Evolutionary conservation across 371 early-diverging fungal genomes (phyloP).

Genomic region (Mucor circinelloides): DNA sequence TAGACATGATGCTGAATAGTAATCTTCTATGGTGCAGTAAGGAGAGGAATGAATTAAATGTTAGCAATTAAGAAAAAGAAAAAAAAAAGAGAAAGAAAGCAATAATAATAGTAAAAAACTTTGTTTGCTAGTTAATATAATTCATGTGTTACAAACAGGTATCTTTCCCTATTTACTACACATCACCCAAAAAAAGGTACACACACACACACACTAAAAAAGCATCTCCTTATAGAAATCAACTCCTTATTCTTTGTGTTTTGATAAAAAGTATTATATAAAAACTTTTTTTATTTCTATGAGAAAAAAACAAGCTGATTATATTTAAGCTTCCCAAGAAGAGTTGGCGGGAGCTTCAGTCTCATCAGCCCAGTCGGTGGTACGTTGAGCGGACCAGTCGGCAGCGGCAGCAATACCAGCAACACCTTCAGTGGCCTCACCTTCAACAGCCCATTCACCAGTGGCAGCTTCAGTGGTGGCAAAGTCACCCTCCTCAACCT

Average conservation of each 20-base stretch:
- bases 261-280: neutral
- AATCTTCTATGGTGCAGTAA: constrained; percentile 3
- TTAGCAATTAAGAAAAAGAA: neutral
- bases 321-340: constrained; percentile 40
- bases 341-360: constrained; percentile 31
- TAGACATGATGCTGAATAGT: constrained; percentile 2
- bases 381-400: constrained; percentile 33
- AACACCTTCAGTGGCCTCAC: constrained; percentile 37
- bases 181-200: neutral
- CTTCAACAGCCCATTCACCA: constrained; percentile 40
- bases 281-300: constrained; percentile 7
- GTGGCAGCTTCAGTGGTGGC: constrained; percentile 24
- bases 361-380: constrained; percentile 42
- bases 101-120: no score
- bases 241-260: neutral
- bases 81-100: neutral
- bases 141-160: neutral
- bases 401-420: constrained; percentile 43
- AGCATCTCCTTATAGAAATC: neutral
- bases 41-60: neutral
- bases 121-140: neutral
- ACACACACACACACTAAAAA: neutral
- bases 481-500: constrained; percentile 32
- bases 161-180: neutral
- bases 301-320: neutral